Base-by-base conservation (phyloP, 1,284 basidiomycete genomes). In the Ustilago nuda region DNA sequence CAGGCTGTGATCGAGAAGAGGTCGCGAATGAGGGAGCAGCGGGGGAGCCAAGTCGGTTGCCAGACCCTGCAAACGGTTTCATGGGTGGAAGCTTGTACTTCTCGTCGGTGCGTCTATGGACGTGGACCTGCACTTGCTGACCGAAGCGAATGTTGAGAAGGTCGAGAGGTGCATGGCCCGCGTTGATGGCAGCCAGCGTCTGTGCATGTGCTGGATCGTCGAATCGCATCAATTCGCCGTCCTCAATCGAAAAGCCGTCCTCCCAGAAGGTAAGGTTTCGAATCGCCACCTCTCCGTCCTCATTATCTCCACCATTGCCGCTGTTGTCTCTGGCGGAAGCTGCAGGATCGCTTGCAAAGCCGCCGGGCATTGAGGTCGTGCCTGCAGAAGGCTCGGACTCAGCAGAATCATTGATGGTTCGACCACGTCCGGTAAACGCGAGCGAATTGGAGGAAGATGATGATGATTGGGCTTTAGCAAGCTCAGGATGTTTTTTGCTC, bases 221-320 rank as follows among this genome's bases (percentile, higher is more conserved):
- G 84, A 97, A 98, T 45, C 90, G 88, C 89, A 92, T 90, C 64
- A 98, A 88, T 43, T 92, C 91, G 2, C 95, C 94, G 78, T 95
- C 94, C 81, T 96, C 94, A 63, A 99, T 91, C 52, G 92, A 92
- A 87, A 98, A 98, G 0, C 96, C 96, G 76, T 98, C 91, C 39
- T 91, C 89, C 96, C 97, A 99, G 87, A 99, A 94, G 0, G 93
- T 96, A 41, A 98, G 88, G 63, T 91, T 89, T 12, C 96, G 91
- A 53, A 92, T 90, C 0, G 89, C 92, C 0, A 72, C 74, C 32
- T 75, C 76, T 50, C 89, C 89, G 30, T 91, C 13, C 48, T 30
- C 90, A 27, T 88, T 89, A 55, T 87, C 88, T 8, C 82, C 73
- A 13, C 86, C 86, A 0, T 87, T 86, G 1, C 86, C 86, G 2